phyloP scores from a whole-genome alignment of 495 filamentous ascomycete genomes.

The Pseudomonodictys pantanalensis region DNA sequence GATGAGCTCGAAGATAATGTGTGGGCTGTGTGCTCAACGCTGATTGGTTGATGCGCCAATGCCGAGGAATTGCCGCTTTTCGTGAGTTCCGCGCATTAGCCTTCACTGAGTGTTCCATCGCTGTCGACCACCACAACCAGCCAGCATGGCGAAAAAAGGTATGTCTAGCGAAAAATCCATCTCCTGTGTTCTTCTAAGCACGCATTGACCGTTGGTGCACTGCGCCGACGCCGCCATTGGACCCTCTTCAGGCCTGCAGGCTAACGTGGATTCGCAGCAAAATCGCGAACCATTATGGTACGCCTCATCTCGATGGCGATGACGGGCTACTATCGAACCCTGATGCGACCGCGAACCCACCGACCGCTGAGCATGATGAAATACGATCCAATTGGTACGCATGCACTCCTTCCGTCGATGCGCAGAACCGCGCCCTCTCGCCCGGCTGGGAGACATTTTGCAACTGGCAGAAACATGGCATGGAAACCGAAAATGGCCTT shows the following conservation, averaged over 20 bases:
- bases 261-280: constrained; percentile 56
- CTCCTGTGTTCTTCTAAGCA: too few relatives aligned
- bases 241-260: background rate
- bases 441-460: background rate
- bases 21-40: too few relatives aligned
- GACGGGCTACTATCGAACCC: constrained; percentile 94
- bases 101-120: background rate
- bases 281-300: constrained; percentile 87
- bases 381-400: constrained; percentile 95
- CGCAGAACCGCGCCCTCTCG: background rate
- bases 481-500: too few relatives aligned
- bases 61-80: constrained; percentile 1
- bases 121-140: background rate
- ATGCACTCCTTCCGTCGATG: background rate
- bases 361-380: constrained; percentile 94
- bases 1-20: too few relatives aligned
- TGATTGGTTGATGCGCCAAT: too few relatives aligned
- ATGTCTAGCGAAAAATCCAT: constrained; percentile 1
- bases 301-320: constrained; percentile 97
- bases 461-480: background rate
- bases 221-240: background rate
- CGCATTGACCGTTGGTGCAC: too few relatives aligned
- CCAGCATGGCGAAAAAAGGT: constrained; percentile 58
- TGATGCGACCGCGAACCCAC: constrained; percentile 75
- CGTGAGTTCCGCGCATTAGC: constrained; percentile 3